These are phyloP conservation scores for Plasmopara viticola DNA, from an alignment of 352 stramenopile species.

Conservation along the genomic window DNA sequence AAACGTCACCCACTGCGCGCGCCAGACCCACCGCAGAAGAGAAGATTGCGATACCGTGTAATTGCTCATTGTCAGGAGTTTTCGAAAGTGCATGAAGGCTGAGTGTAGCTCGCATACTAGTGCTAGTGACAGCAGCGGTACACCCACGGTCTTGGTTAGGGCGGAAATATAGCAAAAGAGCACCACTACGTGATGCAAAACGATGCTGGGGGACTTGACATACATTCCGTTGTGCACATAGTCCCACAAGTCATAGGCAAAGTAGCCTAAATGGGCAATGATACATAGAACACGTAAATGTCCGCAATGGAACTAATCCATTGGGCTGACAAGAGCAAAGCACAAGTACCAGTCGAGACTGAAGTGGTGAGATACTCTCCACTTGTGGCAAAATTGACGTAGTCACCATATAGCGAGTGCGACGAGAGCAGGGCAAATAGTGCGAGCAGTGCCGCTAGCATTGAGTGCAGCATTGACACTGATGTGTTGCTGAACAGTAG, in stretches of 20 bases:
- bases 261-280: constrained; percentile 43
- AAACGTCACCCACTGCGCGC: constrained; percentile 53
- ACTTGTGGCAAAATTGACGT: constrained; percentile 32
- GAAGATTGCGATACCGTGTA: constrained; percentile 28
- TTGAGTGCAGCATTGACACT: constrained; percentile 67
- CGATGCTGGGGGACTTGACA: constrained; percentile 60
- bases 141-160: constrained; percentile 61
- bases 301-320: not conserved
- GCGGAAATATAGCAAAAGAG: constrained; percentile 77
- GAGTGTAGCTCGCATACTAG: constrained; percentile 77
- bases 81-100: constrained; percentile 67
- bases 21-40: constrained; percentile 41
- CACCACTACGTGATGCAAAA: constrained; percentile 71
- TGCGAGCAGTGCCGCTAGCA: constrained; percentile 45
- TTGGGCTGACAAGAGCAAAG: not conserved
- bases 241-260: constrained; percentile 79
- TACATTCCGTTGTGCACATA: constrained; percentile 68
- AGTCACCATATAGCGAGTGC: constrained; percentile 46
- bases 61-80: constrained; percentile 65
- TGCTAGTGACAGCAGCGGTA: constrained; percentile 64
- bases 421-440: constrained; percentile 39
- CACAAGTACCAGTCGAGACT: constrained; percentile 48
- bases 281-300: constrained; percentile 3
- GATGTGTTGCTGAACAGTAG: constrained; percentile 69
- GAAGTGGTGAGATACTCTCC: constrained; percentile 48